Conservation (phyloP, 371 early-diverging fungal genomes). For the Gilbertella persicaria region DNA sequence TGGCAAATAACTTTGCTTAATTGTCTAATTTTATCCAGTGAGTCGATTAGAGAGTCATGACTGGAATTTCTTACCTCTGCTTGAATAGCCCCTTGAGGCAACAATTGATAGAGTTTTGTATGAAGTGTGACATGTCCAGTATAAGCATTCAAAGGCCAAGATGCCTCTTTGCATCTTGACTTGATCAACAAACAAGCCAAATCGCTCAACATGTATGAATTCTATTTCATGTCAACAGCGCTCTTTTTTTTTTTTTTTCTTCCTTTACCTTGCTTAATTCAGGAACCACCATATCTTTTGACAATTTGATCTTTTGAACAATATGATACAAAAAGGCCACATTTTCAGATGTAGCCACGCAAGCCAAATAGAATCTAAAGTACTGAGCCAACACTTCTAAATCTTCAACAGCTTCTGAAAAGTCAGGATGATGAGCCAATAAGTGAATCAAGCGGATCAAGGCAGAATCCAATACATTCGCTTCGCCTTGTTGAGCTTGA, state of each 20-base stretch:
- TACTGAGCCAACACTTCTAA: slow-evolving; percentile 60
- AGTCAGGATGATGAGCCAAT: slow-evolving; percentile 93
- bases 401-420: slow-evolving; percentile 58
- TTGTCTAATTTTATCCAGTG: slow-evolving; percentile 29
- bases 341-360: slow-evolving; percentile 81
- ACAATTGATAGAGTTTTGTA: slow-evolving; percentile 55
- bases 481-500: slow-evolving; percentile 10
- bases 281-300: slow-evolving; percentile 57
- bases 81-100: slow-evolving; percentile 41
- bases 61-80: slow-evolving; percentile 38
- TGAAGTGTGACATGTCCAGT: slow-evolving; percentile 64
- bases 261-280: slow-evolving; percentile 53
- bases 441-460: slow-evolving; percentile 74
- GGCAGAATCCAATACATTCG: slow-evolving; percentile 59
- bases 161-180: slow-evolving; percentile 61
- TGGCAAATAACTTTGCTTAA: slow-evolving; percentile 49
- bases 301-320: slow-evolving; percentile 77
- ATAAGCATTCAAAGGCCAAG: slow-evolving; percentile 76
- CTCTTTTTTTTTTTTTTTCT: not conserved
- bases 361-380: slow-evolving; percentile 81
- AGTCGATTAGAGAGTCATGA: not conserved
- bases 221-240: slow-evolving; percentile 32
- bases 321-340: slow-evolving; percentile 80
- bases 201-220: slow-evolving; percentile 83
- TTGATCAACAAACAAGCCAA: slow-evolving; percentile 78